Evolutionary conservation across 306 rosid species (phyloP), one percentile per base, ranked within the genome.

Genomic region (Pterocarpus santalinus): DNA sequence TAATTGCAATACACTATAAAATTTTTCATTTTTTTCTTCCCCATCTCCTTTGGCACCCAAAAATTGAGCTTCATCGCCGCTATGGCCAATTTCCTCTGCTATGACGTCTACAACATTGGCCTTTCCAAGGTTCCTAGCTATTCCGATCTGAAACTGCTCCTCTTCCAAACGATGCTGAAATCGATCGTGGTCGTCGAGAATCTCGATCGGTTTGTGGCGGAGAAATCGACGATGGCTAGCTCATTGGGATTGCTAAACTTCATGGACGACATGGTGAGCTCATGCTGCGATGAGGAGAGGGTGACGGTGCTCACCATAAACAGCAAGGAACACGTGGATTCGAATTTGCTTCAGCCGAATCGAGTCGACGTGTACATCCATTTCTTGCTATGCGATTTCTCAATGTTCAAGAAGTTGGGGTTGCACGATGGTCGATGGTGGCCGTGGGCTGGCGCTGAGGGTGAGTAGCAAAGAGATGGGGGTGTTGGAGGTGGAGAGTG

Each of bases 41-140:
- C 28, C 28, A 22, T 22, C 28, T 22, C 98, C 2, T 89, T 97
- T 57, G 98, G 98, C 4, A 90, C 98, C 8, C 97, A 97, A 8
- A 94, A 94, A 80, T 88, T 97, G 0, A 92, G 94, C 82, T 94
- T 94, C 86, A 88, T 92, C 38, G 97, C 98, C 51, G 98, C 97
- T 69, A 89, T 94, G 97, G 98, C 94, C 16, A 90, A 92, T 72
- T 94, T 94, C 81, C 88, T 94, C 64, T 66, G 66, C 43, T 92
- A 88, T 85, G 92, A 94, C 55, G 91, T 94, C 16, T 94, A 88
- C 80, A 84, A 92, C 68, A 81, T 94, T 75, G 92, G 92, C 28
- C 84, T 94, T 15, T 88, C 81, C 4, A 82, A 62, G 16, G 73
- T 90, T 36, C 17, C 63, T 0, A 87, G 83, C 83, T 96, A 90